Evolutionary conservation across 768 basidiomycete genomes (phyloP), one percentile per base, ranked within the genome.

Genomic region (Coprinellus micaceus): DNA sequence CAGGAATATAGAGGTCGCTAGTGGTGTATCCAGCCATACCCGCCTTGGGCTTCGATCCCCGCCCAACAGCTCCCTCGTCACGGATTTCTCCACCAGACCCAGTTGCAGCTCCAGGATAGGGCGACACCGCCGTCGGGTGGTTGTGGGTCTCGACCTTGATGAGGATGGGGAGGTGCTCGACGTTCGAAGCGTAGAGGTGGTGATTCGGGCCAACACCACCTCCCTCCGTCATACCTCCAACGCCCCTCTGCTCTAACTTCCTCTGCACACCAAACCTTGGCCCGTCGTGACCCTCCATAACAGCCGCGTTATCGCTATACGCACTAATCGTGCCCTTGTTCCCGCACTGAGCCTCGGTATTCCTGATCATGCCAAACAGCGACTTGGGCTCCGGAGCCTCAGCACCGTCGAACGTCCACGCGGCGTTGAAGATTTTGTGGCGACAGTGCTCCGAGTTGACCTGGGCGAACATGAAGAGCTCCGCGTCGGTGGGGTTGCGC

Each of bases 401-500:
- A 39, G 77, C 64, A 2, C 80, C 88, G 64, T 98, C 89, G 61
- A 99, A 83, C 11, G 85, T 91, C 97, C 97, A 99, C 15, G 89
- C 81, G 0, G 97, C 95, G 67, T 99, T 99, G 79, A 98, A 99
- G 63, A 98, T 98, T 74, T 99, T 99, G 80, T 99, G 97, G 30
- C 97, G 82, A 70, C 97, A 99, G 67, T 98, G 97, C 70, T 99
- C 97, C n/a, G 95, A 98, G 74, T 99, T 99, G 69, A 99, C 96
- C 67, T 99, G 97, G 2, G 97, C 96, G 71, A 98, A 99, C 97
- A 98, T 99, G 82, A 99, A 99, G 7, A 99, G 79, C 69, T 99
- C 97, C 2, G 96, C 95, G 67, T 98, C 97, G 37, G 91, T 97
- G 7, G 96, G 97, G 67, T 93, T 88, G 33, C 95, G 85, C 47